A percentile compares a stretch with the other conserved stretches of the same genome.
Evolutionary conservation across 495 filamentous ascomycete species (phyloP).

Genomic region (Neurospora sp.): DNA sequence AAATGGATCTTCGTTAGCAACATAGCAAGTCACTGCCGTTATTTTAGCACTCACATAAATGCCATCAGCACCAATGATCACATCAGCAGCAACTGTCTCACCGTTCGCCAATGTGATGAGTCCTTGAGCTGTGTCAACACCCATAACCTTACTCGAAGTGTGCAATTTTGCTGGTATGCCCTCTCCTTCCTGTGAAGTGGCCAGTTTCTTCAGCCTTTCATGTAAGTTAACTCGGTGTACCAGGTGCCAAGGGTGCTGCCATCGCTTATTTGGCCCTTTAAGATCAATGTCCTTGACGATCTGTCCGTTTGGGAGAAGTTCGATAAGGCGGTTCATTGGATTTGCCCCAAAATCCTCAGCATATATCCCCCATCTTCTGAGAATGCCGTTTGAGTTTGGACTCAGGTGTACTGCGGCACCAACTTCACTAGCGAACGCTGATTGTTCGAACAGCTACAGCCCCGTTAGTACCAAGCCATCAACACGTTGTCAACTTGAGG

Average conservation of each 20-base stretch:
- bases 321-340: slow-evolving; percentile 25
- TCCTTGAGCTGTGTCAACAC: slow-evolving; percentile 33
- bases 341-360: slow-evolving; percentile 25
- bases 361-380: slow-evolving; percentile 32
- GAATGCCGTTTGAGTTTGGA: slow-evolving; percentile 43
- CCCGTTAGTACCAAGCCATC: neutral
- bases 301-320: slow-evolving; percentile 23
- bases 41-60: slow-evolving; percentile 18
- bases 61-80: slow-evolving; percentile 35
- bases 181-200: slow-evolving; percentile 24
- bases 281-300: slow-evolving; percentile 22
- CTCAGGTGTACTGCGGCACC: slow-evolving; percentile 47
- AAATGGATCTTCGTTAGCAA: neutral
- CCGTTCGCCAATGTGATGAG: slow-evolving; percentile 34
- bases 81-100: slow-evolving; percentile 20
- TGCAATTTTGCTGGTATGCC: slow-evolving; percentile 34
- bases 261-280: slow-evolving; percentile 27
- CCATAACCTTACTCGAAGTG: slow-evolving; percentile 32
- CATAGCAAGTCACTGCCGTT: too few relatives aligned
- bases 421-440: slow-evolving; percentile 40
- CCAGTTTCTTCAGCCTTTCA: slow-evolving; percentile 34
- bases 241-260: slow-evolving; percentile 43
- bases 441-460: slow-evolving; percentile 43
- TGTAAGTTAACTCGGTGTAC: slow-evolving; percentile 43
- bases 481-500: neutral